Base-by-base conservation (phyloP, 352 stramenopile genomes). In the Phytophthora tentaculata region DNA sequence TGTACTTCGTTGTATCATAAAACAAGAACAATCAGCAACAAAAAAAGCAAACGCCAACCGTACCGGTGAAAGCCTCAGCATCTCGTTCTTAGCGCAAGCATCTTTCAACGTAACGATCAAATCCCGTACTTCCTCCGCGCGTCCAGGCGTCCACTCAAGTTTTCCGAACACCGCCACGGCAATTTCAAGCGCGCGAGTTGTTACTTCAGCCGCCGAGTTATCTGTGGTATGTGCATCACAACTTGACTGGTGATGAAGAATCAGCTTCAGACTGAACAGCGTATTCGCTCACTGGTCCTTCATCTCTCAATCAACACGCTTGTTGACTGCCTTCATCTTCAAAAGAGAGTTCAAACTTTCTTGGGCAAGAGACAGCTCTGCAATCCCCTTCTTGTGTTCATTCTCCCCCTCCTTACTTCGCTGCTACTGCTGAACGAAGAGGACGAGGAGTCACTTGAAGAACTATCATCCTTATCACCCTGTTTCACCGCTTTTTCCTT, bases 31-130 rank as follows among this genome's bases (percentile, higher is more conserved):
- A n/a, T n/a, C n/a, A n/a, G n/a, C n/a, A n/a, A n/a, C n/a, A n/a
- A n/a, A n/a, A n/a, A n/a, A n/a, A n/a, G n/a, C n/a, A n/a, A n/a
- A n/a, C n/a, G n/a, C n/a, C n/a, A n/a, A n/a, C n/a, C 28, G 28
- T 32, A 32, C 28, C 28, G 28, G 28, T 32, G 9, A 8, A 32
- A 32, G 9, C 10, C 56, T 63, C 14, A 79, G 49, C 49, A 58
- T 16, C 48, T 73, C 39, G 54, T 69, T 75, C 39, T 67, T 73
- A n/a, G 58, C 49, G 47, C 71, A 79, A 17, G 67, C 61, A 19
- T 65, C 41, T 23, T 52, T 56, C n/a, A 79, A 66, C 1, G 29
- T 43, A 29, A 49, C 55, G 3, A 73, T 23, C 16, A 75, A 17
- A 24, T 52, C 48, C 8, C 22, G 48, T 22, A 69, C 45, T 61